A percentile compares a stretch with the other conserved stretches of the same genome.
phyloP scores from a whole-genome alignment of 1,284 basidiomycete species.

The Coniferiporia sulphurascens region DNA sequence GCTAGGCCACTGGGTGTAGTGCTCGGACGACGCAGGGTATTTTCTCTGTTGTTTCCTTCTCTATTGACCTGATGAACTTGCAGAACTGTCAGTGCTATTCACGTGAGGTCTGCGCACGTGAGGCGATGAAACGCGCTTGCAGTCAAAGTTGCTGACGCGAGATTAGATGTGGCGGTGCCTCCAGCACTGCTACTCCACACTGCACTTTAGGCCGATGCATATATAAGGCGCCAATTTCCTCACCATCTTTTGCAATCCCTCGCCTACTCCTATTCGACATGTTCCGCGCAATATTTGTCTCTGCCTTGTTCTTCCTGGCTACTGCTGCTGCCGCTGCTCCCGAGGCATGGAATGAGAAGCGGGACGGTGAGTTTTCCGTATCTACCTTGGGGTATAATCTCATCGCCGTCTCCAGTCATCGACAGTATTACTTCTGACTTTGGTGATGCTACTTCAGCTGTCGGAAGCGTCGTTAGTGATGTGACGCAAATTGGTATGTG shows the following conservation, averaged over 20 bases:
- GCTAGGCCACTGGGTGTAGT: too few relatives aligned
- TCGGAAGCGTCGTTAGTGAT: conserved; percentile 23
- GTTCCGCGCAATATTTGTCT: conserved; percentile 4
- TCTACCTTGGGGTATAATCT: neutral
- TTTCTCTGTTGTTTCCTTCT: too few relatives aligned
- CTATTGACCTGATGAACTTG: too few relatives aligned
- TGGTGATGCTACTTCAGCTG: conserved; percentile 26
- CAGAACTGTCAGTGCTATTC: too few relatives aligned
- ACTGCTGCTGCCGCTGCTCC: neutral
- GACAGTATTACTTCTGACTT: conserved; percentile 23
- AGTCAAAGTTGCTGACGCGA: too few relatives aligned
- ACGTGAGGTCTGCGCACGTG: too few relatives aligned
- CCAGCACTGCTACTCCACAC: too few relatives aligned
- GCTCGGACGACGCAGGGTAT: too few relatives aligned
- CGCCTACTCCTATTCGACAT: neutral
- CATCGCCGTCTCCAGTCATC: neutral
- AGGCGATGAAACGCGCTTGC: too few relatives aligned
- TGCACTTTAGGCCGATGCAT: too few relatives aligned
- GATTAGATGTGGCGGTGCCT: too few relatives aligned
- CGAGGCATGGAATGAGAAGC: too few relatives aligned
- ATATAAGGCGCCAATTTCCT: neutral
- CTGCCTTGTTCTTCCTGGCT: conserved; percentile 6
- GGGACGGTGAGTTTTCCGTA: conserved; percentile 2
- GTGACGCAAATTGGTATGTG: conserved; percentile 29
- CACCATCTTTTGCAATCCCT: neutral